Percentiles rank a stretch among this genome's conserved stretches.
phyloP scores from a whole-genome alignment of 805 yeast species.

The Candida railenensis region DNA sequence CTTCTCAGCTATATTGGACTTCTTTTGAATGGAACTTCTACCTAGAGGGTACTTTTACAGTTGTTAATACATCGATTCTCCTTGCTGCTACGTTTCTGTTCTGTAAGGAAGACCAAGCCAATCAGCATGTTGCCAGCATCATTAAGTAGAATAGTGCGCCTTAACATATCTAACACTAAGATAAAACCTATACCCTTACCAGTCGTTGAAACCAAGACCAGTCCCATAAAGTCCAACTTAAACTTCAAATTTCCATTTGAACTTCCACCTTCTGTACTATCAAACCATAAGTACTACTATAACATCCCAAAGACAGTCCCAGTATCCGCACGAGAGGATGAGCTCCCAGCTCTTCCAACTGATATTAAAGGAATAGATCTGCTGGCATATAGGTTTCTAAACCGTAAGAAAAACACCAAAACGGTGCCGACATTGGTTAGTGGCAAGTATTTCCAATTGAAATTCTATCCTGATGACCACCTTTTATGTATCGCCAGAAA shows the following conservation, averaged over 20 bases:
- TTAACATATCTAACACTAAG: too few species aligned
- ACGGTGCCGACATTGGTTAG: conserved; percentile 16
- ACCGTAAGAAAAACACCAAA: conserved; percentile 8
- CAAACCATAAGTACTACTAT: background rate
- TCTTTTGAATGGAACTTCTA: too few species aligned
- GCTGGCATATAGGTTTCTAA: conserved; percentile 15
- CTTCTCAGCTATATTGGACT: too few species aligned
- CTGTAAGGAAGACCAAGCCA: too few species aligned
- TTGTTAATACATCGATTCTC: too few species aligned
- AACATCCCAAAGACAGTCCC: background rate
- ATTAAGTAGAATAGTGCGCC: too few species aligned
- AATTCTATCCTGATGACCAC: conserved; percentile 31
- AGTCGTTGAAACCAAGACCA: too few species aligned
- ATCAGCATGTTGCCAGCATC: too few species aligned
- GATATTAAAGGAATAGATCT: conserved; percentile 38
- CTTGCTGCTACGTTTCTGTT: too few species aligned
- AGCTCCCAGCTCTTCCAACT: conserved; percentile 25
- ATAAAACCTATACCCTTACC: background rate
- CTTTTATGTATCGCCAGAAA: conserved; percentile 28
- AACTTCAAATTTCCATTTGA: background rate
- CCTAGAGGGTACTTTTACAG: too few species aligned
- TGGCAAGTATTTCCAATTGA: conserved; percentile 22
- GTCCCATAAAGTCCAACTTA: background rate
- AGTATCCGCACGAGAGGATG: conserved; percentile 1
- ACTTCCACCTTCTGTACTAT: background rate